Evolutionary conservation across 176 grass and related monocot species (phyloP).

Genomic region (Panicum miliaceum): DNA sequence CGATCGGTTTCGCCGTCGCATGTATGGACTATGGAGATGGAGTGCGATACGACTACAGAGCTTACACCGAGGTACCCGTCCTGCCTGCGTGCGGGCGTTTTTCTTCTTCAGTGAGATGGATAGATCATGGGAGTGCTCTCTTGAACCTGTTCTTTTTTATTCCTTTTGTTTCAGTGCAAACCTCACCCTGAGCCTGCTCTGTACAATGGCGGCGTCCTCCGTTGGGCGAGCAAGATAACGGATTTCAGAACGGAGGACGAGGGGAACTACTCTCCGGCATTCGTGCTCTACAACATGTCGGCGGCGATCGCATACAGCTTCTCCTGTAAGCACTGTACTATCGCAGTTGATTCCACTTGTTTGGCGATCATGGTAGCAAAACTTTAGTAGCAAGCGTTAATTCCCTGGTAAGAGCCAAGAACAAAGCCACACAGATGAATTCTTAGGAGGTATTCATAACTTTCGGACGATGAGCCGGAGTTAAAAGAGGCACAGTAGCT

Average conservation of each 20-base stretch:
- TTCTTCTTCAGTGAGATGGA: not conserved
- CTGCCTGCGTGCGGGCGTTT: not conserved
- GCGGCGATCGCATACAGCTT: constrained; percentile 71
- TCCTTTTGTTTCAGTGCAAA: constrained; percentile 60
- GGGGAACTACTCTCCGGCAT: constrained; percentile 70
- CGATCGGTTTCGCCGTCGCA: not conserved
- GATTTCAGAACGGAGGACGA: constrained; percentile 57
- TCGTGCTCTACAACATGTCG: constrained; percentile 80
- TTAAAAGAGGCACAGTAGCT: not conserved
- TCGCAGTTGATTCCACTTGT: not conserved
- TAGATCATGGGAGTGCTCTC: not conserved
- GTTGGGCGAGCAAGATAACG: constrained; percentile 41
- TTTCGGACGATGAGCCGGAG: not conserved
- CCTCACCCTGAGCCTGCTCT: constrained; percentile 76
- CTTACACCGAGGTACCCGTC: constrained; percentile 46
- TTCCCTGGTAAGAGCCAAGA: not conserved
- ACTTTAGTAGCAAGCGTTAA: not conserved
- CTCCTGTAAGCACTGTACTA: constrained; percentile 71
- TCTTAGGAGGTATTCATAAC: not conserved
- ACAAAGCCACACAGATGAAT: not conserved
- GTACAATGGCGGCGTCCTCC: constrained; percentile 80
- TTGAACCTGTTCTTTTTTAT: not conserved
- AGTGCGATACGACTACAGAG: constrained; percentile 47
- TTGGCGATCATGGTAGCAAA: not conserved
- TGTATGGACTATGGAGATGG: constrained; percentile 38